Base-by-base conservation (phyloP, 1,284 basidiomycete genomes). In the Ceraceosorus guamensis region DNA sequence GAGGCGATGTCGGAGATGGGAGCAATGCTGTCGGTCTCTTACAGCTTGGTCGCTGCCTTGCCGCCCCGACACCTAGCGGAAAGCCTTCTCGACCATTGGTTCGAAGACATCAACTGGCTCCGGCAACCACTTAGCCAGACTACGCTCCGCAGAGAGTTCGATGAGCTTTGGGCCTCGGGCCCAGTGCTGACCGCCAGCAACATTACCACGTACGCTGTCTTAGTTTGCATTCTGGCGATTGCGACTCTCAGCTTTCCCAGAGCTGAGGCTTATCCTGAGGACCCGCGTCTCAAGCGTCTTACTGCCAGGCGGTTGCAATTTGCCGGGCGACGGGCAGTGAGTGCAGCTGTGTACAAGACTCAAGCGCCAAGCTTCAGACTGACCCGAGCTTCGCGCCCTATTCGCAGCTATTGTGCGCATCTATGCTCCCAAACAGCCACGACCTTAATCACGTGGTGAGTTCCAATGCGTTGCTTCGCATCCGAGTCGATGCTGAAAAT, bases 41-140 rank as follows among this genome's bases (percentile, higher is more conserved):
- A 62, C 4, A 53, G 62, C 49, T 56, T 72, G 3, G 51, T 67
- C 6, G 54, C 64, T 2, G 61, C 63, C 2, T 58, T 72, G 87
- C 67, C 60, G 48, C 55, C 57, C 6, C 59, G 60, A 6, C 58
- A 59, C 1, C 56, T 66, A 14, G 63, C 60, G 54, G 60, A 56
- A 16, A 48, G 54, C 5, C 61, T 73, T 14, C 52, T 70, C 41
- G 62, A 67, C 45, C 69, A 71, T 32, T 73, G 60, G 48, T 71
- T 66, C 56, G 51, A 62, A 43, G 59, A 68, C 50, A 62, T 69
- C 60, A 73, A 71, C 48, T 73, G 70, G 70, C 57, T 73, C 44
- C 64, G 70, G n/a, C 68, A 68, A 49, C 66, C 55, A 30, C 14
- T 52, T 4, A 24, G 43, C 7, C 35, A 44, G n/a, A 16, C 34